Evolutionary conservation across 108 stramenopile genomes (phyloP), one percentile per base, ranked within the genome.

Genomic region (Skeletonema costatum): DNA sequence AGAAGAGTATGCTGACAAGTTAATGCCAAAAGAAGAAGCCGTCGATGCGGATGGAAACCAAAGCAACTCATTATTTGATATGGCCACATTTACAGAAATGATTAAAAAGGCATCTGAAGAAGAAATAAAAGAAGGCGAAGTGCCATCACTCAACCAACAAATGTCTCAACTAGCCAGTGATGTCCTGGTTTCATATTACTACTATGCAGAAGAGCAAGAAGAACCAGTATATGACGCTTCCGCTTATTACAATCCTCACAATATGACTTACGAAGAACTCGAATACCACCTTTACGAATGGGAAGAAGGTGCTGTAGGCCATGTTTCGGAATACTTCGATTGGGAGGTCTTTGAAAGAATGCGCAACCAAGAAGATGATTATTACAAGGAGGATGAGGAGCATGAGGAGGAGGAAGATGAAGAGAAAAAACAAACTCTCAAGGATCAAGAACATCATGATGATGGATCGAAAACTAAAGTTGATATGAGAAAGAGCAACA

Each of bases 261-360:
- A 74, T 19, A 32, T 74, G 36, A 74, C 73, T 11, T 32, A 32
- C 41, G 73, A 74, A 21, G 73, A 74, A 50, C 73, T 74, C 21
- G 73, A 74, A 25, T 68, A 35, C 2, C 31, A 68, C 10, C 46
- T 74, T 0, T 74, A 74, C 50, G 73, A 74, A 36, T 74, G 73
- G 73, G 73, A 74, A 33, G 73, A 74, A 33, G 73, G 58, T 67
- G 73, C 39, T 32, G 48, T 33, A 36, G 53, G 53, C 9, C 39
- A 44, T 51, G 73, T 74, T 7, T 67, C 21, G 5, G 73, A 74
- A 56, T 74, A 74, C 17, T 38, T 61, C 7, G 70, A 74, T 29
- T 17, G 13, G 32, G 48, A 56, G 31, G 35, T 19, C 13, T 36
- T 69, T 53, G 30, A 33, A 25, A 5, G 48, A 58, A 58, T 69